Evolutionary conservation across 345 rosid species (phyloP).

Genomic region (Eucalyptus camaldulensis): DNA sequence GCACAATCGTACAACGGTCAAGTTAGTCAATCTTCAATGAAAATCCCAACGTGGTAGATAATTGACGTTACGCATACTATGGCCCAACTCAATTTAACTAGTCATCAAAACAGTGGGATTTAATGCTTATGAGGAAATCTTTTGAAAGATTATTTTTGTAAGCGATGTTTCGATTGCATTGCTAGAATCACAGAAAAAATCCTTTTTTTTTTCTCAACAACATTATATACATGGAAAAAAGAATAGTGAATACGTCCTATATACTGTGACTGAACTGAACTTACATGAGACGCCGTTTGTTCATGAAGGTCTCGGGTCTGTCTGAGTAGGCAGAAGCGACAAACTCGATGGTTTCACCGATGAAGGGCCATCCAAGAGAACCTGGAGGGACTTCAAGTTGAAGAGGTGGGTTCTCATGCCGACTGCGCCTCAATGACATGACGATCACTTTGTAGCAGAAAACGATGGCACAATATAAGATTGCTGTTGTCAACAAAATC

Average conservation of each 20-base stretch:
- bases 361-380: conserved; percentile 73
- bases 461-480: conserved; percentile 4
- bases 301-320: conserved; percentile 84
- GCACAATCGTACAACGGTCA: background rate
- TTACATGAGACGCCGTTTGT: conserved; percentile 67
- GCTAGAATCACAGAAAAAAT: background rate
- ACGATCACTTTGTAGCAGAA: background rate
- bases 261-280: background rate
- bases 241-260: background rate
- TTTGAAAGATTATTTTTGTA: background rate
- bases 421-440: background rate
- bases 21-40: background rate
- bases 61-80: background rate
- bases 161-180: background rate
- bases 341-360: conserved; percentile 92
- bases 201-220: background rate
- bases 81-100: background rate
- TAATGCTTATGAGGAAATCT: background rate
- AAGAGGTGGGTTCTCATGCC: background rate
- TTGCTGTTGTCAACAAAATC: conserved; percentile 6
- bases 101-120: background rate
- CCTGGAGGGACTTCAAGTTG: conserved; percentile 46
- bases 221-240: background rate
- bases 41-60: background rate
- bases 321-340: conserved; percentile 71